Evolutionary conservation across 2,329 filamentous ascomycete species (phyloP), one percentile per base, ranked within the genome.

Genomic region (Sporothrix dimorphospora): DNA sequence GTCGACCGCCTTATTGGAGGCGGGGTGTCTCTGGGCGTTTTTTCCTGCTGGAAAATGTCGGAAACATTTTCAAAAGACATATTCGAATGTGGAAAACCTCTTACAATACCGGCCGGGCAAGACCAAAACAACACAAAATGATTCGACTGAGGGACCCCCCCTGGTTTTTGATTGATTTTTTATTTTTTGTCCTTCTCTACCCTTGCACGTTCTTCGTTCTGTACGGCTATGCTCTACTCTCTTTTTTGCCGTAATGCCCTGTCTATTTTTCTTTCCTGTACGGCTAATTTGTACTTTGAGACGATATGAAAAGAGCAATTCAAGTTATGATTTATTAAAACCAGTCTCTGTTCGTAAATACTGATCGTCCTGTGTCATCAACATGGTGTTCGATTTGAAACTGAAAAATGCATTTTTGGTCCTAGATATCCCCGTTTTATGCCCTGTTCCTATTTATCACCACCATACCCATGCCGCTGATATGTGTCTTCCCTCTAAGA

Each of bases 281-380:
- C 53, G 8, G 27, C 16, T 19, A 59, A 59, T 70, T 72, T 70
- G 53, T 59, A 53, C 47, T n/a, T 12, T 27, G 53, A 19, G 40
- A 53, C 38, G 70, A 30, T 53, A 68, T 40, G 66, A 42, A 47
- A 55, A 16, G 30, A 11, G 19, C 40, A 70, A 65, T 53, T n/a
- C 16, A 21, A 42, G 24, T n/a, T 19, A 16, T 49, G 42, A 38
- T 40, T 30, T 16, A 6, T 6, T 9, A 19, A 38, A 24, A 12
- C 7, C 19, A 24, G 9, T 1, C 9, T 45, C 1, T 4, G 4
- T 8, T 24, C n/a, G 9, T 24, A 45, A 40, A 42, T 63, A 16
- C 5, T 6, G 3, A 8, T n/a, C 7, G 47, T 9, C n/a, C 47
- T 19, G n/a, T 49, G 16, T 5, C 7, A 21, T 49, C 19, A 34